Evolutionary conservation across 805 yeast genomes (phyloP), one percentile per base, ranked within the genome.

Genomic region (Candida piceae): DNA sequence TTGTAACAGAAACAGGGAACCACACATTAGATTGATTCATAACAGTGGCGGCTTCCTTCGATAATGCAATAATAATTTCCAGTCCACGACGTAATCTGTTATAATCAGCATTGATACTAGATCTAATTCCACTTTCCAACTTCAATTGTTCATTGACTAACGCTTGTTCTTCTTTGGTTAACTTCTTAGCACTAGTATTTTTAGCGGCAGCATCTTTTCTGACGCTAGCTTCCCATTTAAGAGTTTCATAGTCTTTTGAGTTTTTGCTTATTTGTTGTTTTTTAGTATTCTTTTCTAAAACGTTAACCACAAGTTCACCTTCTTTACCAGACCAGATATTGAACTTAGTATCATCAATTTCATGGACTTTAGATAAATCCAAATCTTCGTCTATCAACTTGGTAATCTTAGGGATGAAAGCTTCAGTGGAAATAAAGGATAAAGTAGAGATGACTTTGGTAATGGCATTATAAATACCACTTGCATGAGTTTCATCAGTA

Each of bases 201-300:
- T 78, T 78, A 36, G 69, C 68, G 1, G 82, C 79, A 25, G 88
- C 67, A 52, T 87, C 90, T 44, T 78, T 77, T 50, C 90, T 76
- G 22, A 93, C 72, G 35, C 74, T 74, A 48, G 81, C 88, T 55
- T 93, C 98, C 97, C 97, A 90, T 57, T 85, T 78, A 41, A 74
- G 64, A 2, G 89, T 83, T 50, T 83, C 95, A 50, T 86, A 86
- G 51, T 88, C 96, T 53, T 80, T 88, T 1, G 85, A 65, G 55
- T 85, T 85, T 55, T 84, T 85, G 53, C 76, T 76, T 11, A 77
- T 76, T 4, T 62, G 65, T 22, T 66, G 63, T 11, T 64, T 61
- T 52, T 67, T 72, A 38, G 62, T 63, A 19, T 53, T 53, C 10
- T 55, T 49, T 25, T 70, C 72, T 33, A 84, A 58, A 5, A 84